phyloP scores from a whole-genome alignment of 345 rosid genomes.

The Citrus mangshanensis region DNA sequence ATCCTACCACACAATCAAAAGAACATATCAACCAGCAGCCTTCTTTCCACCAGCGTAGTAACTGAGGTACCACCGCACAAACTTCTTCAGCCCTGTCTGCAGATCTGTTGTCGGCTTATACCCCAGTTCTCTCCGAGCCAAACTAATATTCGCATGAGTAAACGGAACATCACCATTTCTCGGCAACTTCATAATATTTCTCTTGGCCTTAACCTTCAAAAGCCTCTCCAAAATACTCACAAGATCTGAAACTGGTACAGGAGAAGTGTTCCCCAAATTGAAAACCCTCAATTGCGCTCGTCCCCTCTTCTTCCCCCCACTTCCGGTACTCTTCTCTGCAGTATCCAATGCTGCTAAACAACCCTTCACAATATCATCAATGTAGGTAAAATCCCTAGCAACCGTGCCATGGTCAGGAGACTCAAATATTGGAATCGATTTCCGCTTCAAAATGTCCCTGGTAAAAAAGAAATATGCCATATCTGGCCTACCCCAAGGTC shows the following conservation, averaged over 20 bases:
- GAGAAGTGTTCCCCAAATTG: slow-evolving; percentile 92
- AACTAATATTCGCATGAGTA: slow-evolving; percentile 93
- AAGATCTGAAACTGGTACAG: slow-evolving; percentile 80
- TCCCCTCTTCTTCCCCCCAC: slow-evolving; percentile 85
- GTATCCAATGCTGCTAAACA: slow-evolving; percentile 84
- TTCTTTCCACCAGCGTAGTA: slow-evolving; percentile 59
- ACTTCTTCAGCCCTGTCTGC: slow-evolving; percentile 85
- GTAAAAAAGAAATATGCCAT: slow-evolving; percentile 96
- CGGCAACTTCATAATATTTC: slow-evolving; percentile 74
- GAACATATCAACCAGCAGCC: slow-evolving; percentile 48
- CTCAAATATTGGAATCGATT: slow-evolving; percentile 66
- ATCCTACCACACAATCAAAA: slow-evolving; percentile 29
- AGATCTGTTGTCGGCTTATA: slow-evolving; percentile 89
- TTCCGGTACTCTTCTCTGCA: slow-evolving; percentile 90
- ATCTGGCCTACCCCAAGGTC: slow-evolving; percentile 96
- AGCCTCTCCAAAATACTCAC: slow-evolving; percentile 80
- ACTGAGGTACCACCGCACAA: slow-evolving; percentile 80
- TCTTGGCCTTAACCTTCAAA: slow-evolving; percentile 83
- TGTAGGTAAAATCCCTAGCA: slow-evolving; percentile 91
- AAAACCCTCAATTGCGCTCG: slow-evolving; percentile 86
- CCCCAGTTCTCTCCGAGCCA: slow-evolving; percentile 69
- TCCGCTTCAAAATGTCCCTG: slow-evolving; percentile 67
- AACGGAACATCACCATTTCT: slow-evolving; percentile 89
- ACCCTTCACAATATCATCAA: slow-evolving; percentile 92
- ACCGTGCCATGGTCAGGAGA: slow-evolving; percentile 65